Evolutionary conservation across 805 yeast genomes (phyloP), one percentile per base, ranked within the genome.

Genomic region (Yamadazyma insecticola): DNA sequence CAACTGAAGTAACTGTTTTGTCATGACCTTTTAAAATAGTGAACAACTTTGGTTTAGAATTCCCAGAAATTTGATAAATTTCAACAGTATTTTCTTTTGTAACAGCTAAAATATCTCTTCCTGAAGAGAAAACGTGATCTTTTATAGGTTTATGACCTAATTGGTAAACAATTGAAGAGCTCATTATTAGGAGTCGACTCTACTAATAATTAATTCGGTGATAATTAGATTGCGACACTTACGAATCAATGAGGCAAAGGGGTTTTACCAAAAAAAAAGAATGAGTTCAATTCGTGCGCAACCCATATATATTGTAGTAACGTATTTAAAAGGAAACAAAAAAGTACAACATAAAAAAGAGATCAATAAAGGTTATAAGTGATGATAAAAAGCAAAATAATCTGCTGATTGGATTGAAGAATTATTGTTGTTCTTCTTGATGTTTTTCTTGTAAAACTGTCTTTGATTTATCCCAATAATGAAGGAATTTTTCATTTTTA

Each of bases 1-100:
- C 99, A 23, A 92, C 86, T 0, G 97, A 89, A 11, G 98, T 92
- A 28, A 92, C 89, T 3, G 89, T 77, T 57, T 90, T 89, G 57
- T 90, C 97, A 56, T 90, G 97, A 43, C 87, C 95, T 26, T 71
- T 62, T 49, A 90, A 72, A 4, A 72, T 71, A 11, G 92, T 70
- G 35, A 85, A 60, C 37, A 83, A 67, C 36, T 65, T 63, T 14
- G 94, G 90, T 32, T 67, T 67, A 27, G 48, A 32, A 8, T 23
- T 19, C 22, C 67, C 60, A 13, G 76, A 60, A 30, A 81, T 65
- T 45, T 70, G 67, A 62, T 81, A 89, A 37, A 90, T 70, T 50
- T 85, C 87, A 39, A 86, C 89, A 30, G 72, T 68, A 45, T 73
- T 80, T 33, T 74, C 87, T 44, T 84, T 81, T 30, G 97, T 85